Evolutionary conservation across 768 basidiomycete genomes (phyloP), one percentile per base, ranked within the genome.

Genomic region (Sistotremastrum suecicum): DNA sequence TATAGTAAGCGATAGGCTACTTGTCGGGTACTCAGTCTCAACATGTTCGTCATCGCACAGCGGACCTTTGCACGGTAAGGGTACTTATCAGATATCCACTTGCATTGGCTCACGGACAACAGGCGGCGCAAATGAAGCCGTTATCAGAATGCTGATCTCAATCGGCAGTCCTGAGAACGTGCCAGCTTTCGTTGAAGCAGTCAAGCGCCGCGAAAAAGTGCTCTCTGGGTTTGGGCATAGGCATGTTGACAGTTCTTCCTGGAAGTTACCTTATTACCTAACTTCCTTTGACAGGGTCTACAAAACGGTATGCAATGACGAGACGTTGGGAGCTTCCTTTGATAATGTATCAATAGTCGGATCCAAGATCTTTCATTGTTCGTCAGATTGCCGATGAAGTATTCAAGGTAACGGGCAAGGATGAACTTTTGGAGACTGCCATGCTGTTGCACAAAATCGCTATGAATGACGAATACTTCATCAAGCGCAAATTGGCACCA

Each of bases 121-220:
- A 73, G 85, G 87, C 52, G 88, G 89, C 43, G 90, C 89, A 3
- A 90, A 90, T 53, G 89, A 94, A 60, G 88, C 90, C 4, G 90
- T 94, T 50, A 89, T 94, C 56, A 79, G 91, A 9, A 94, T 94
- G 91, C 67, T 94, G 37, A 72, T 88, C 38, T 79, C 84, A 1
- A 90, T 94, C 50, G 89, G 87, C 54, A 83, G 82, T 48, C 85
- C 87, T 7, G 76, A 78, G 56, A 88, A 90, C 54, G 86, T 90
- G 4, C 85, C 86, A 2, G 76, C 72, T 2, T 94, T 87, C 60
- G 66, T 94, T 40, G 85, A 85, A 51, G 78, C 81, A 7, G 90
- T 94, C 45, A 94, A 94, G 63, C 74, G 71, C 51, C 76, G 88
- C 43, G 86, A 92, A 60, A 86, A 83, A 57, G 85, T 92, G 1